Percentiles rank a stretch among this genome's conserved stretches.
Evolutionary conservation across 2,329 filamentous ascomycete species (phyloP).

Genomic region (Pseudogymnoascus sp.): DNA sequence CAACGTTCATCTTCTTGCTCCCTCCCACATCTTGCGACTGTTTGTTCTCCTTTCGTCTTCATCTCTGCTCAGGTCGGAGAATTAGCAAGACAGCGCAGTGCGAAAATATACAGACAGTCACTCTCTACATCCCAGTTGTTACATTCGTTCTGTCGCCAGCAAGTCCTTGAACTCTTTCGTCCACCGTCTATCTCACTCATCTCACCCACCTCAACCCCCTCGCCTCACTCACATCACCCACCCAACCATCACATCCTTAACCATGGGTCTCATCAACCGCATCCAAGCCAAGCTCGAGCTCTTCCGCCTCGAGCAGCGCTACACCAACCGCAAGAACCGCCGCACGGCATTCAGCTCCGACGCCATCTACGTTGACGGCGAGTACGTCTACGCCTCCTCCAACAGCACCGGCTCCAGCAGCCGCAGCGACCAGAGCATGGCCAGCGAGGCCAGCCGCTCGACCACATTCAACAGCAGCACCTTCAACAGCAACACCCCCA

Average conservation of each 20-base stretch:
- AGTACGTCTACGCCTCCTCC: conserved; percentile 75
- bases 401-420: conserved; percentile 13
- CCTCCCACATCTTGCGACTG: neutral
- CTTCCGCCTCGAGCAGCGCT: conserved; percentile 90
- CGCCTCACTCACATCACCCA: neutral
- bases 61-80: neutral
- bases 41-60: neutral
- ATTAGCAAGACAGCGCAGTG: neutral
- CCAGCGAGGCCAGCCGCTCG: neutral
- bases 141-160: neutral
- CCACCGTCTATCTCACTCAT: neutral
- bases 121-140: neutral
- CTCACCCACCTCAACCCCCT: neutral
- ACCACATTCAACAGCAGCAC: neutral
- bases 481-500: neutral
- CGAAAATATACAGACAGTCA: neutral
- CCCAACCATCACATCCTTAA: neutral
- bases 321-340: conserved; percentile 78
- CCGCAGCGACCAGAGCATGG: conserved; percentile 3
- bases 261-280: conserved; percentile 42
- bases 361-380: conserved; percentile 88
- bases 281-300: conserved; percentile 72
- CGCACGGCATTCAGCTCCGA: conserved; percentile 84
- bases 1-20: conserved; percentile 2
- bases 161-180: neutral